Conservation (phyloP, 2,329 filamentous ascomycete species). For the Xenoacremonium recifei region DNA sequence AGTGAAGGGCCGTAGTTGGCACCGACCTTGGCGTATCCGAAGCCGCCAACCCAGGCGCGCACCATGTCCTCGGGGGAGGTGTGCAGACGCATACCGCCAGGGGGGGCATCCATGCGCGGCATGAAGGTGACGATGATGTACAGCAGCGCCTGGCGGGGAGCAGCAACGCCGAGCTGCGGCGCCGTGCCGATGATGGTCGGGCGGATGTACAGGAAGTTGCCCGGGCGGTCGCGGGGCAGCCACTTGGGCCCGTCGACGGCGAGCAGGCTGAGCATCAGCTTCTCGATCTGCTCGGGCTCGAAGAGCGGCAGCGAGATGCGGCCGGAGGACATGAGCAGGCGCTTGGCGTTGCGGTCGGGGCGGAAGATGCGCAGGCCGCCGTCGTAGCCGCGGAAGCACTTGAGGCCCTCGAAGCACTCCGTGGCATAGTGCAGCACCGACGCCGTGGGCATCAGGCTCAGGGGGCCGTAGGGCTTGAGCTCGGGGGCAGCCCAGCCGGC, state of each 20-base stretch:
- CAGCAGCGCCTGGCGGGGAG: constrained; percentile 80
- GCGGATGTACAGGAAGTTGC: constrained; percentile 78
- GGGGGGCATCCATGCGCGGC: constrained; percentile 52
- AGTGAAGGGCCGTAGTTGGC: constrained; percentile 90
- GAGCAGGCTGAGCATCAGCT: constrained; percentile 70
- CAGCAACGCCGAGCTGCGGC: constrained; percentile 75
- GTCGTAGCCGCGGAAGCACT: constrained; percentile 77
- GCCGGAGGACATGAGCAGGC: constrained; percentile 57
- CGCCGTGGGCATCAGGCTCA: constrained; percentile 77
- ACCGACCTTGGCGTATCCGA: constrained; percentile 88
- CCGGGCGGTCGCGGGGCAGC: constrained; percentile 68
- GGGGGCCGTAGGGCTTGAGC: constrained; percentile 73
- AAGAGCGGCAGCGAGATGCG: constrained; percentile 77
- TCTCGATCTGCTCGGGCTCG: constrained; percentile 67
- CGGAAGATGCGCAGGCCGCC: constrained; percentile 75
- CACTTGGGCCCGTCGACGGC: constrained; percentile 74
- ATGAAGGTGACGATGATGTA: constrained; percentile 73
- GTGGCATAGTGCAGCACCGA: constrained; percentile 86
- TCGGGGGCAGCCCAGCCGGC: constrained; percentile 72
- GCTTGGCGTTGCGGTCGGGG: constrained; percentile 68
- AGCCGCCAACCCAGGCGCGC: constrained; percentile 89
- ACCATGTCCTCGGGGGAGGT: constrained; percentile 80
- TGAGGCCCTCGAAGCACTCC: constrained; percentile 85
- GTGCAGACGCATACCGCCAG: constrained; percentile 68
- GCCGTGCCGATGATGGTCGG: constrained; percentile 86